These are phyloP conservation scores for Pythium aphanidermatum DNA, from an alignment of 352 stramenopile genomes.

Conservation along the genomic window DNA sequence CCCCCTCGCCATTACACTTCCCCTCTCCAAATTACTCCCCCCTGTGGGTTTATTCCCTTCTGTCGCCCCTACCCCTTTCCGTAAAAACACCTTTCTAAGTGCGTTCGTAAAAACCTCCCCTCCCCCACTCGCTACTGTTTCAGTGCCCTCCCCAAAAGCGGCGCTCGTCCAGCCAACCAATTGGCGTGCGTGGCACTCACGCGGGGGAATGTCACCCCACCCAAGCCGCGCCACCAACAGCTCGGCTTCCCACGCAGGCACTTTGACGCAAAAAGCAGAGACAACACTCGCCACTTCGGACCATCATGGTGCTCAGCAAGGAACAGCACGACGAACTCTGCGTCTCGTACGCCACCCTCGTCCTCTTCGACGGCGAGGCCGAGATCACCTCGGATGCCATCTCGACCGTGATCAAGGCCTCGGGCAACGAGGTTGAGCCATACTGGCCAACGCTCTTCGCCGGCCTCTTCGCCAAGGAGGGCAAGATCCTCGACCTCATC, in stretches of 20 bases:
- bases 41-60: too few relatives aligned
- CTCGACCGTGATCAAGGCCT: constrained; percentile 58
- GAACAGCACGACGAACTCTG: constrained; percentile 84
- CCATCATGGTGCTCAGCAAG: constrained; percentile 79
- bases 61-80: too few relatives aligned
- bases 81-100: too few relatives aligned
- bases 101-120: too few relatives aligned
- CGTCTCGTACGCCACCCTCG: constrained; percentile 78
- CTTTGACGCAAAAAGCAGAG: constrained; percentile 13
- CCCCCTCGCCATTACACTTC: too few relatives aligned
- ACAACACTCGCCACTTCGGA: constrained; percentile 44
- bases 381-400: constrained; percentile 77
- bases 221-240: not conserved
- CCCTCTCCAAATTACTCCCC: too few relatives aligned
- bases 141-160: too few relatives aligned
- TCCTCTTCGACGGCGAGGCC: constrained; percentile 81
- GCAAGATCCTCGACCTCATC: constrained; percentile 76
- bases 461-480: constrained; percentile 65
- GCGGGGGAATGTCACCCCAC: too few relatives aligned
- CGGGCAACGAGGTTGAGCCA: constrained; percentile 77
- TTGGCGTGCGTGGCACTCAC: too few relatives aligned
- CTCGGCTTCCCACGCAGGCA: not conserved
- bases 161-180: too few relatives aligned
- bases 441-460: constrained; percentile 81
- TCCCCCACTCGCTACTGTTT: too few relatives aligned